Evolutionary conservation across 2,329 filamentous ascomycete species (phyloP).

Genomic region (Aspergillus persii): DNA sequence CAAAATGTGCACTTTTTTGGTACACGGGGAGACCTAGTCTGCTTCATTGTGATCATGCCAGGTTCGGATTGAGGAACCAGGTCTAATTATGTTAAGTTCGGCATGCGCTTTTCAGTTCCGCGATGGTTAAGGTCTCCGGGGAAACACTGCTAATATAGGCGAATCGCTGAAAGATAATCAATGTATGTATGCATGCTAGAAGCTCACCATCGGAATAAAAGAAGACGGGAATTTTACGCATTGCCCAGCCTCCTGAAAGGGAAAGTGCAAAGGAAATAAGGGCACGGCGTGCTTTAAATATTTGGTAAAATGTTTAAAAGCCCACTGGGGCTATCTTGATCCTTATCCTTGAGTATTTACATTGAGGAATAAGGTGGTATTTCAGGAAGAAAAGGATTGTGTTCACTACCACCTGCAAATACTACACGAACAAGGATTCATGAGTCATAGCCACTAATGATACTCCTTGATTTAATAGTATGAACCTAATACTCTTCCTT

Average conservation of each 20-base stretch:
- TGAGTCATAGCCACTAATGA: neutral
- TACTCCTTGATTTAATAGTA: neutral
- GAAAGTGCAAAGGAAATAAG: neutral
- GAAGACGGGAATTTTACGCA: neutral
- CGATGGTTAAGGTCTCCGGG: neutral
- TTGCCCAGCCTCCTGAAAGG: neutral
- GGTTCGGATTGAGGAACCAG: neutral
- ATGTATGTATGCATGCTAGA: neutral
- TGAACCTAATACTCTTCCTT: neutral
- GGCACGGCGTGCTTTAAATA: neutral
- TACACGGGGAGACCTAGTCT: neutral
- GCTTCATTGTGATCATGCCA: neutral
- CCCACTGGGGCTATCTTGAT: neutral
- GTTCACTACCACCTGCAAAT: neutral
- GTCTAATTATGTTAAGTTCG: neutral
- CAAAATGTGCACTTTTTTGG: neutral
- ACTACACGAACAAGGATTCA: neutral
- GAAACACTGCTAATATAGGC: neutral
- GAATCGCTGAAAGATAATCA: neutral
- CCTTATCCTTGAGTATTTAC: neutral
- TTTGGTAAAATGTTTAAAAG: neutral
- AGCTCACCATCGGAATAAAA: neutral
- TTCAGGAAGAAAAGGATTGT: neutral
- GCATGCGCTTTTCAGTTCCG: neutral
- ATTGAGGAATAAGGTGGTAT: neutral